phyloP scores from a whole-genome alignment of 73 alveolate genomes.

The Paramecium biaurelia region DNA sequence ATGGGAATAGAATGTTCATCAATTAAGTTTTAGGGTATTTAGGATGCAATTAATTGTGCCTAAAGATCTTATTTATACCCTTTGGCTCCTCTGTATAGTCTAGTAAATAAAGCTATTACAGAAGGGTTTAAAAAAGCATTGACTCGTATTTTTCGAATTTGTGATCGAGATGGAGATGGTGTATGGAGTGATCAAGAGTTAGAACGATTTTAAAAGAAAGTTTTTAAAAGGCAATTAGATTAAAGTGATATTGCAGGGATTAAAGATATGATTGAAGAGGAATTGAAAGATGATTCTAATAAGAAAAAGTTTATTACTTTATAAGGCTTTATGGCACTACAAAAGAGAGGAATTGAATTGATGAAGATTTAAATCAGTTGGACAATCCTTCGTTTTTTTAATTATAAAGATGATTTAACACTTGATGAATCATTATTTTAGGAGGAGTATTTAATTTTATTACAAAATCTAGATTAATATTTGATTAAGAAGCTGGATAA shows the following conservation, averaged over 20 bases:
- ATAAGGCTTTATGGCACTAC: slow-evolving; percentile 48
- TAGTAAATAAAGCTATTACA: not conserved
- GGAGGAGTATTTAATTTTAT: not conserved
- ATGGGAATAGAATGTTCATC: slow-evolving; percentile 66
- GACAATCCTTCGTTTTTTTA: slow-evolving; percentile 53
- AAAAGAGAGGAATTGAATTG: slow-evolving; percentile 58
- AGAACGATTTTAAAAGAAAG: slow-evolving; percentile 43
- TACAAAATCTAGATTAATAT: not conserved
- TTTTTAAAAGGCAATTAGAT: slow-evolving; percentile 21
- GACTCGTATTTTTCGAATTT: slow-evolving; percentile 55
- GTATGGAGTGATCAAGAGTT: slow-evolving; percentile 63
- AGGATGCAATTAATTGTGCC: slow-evolving; percentile 62
- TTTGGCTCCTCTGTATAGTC: slow-evolving; percentile 52
- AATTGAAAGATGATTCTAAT: slow-evolving; percentile 8
- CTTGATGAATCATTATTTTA: slow-evolving; percentile 14
- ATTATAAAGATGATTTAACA: slow-evolving; percentile 53
- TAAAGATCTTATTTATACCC: slow-evolving; percentile 59
- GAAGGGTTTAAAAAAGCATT: slow-evolving; percentile 52
- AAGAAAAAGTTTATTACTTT: slow-evolving; percentile 1
- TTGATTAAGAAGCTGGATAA: slow-evolving; percentile 46
- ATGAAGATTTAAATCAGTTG: slow-evolving; percentile 60
- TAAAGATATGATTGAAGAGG: slow-evolving; percentile 55
- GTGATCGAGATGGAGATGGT: slow-evolving; percentile 56
- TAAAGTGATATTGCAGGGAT: slow-evolving; percentile 53
- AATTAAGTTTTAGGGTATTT: not conserved